These are phyloP conservation scores for Piromyces sp. DNA, from an alignment of 192 early-diverging fungal genomes.

Conservation along the genomic window DNA sequence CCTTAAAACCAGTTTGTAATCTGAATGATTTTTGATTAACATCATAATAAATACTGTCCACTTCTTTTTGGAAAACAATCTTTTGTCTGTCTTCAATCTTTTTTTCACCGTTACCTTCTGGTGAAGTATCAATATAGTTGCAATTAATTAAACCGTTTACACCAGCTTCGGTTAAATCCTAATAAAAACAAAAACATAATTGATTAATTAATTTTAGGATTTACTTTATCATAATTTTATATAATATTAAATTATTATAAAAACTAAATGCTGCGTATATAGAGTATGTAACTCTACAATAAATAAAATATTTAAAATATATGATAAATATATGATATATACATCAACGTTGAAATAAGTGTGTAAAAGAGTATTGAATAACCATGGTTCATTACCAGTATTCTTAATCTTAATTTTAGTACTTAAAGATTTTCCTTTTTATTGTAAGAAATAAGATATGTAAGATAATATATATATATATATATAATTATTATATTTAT, in stretches of 20 bases:
- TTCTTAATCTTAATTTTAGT: constrained; percentile 65
- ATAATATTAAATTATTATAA: no score
- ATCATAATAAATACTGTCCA: background rate
- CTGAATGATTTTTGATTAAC: background rate
- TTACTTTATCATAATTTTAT: no score
- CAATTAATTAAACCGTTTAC: background rate
- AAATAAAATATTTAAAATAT: no score
- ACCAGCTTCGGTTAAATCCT: background rate
- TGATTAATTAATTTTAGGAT: no score
- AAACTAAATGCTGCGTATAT: no score
- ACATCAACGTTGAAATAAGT: constrained; percentile 58
- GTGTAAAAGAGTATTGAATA: constrained; percentile 81
- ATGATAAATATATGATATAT: no score
- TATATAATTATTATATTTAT: no score
- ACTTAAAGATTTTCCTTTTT: constrained; percentile 25
- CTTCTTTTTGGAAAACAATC: background rate
- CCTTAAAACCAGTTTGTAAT: background rate
- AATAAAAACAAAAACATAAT: no score
- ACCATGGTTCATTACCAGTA: constrained; percentile 43
- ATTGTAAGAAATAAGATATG: no score
- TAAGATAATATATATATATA: no score
- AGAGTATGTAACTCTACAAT: no score
- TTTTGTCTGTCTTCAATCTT: background rate
- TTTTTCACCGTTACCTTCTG: background rate
- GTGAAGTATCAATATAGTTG: background rate